phyloP scores from a whole-genome alignment of 495 filamentous ascomycete genomes.

The Neurospora africana region DNA sequence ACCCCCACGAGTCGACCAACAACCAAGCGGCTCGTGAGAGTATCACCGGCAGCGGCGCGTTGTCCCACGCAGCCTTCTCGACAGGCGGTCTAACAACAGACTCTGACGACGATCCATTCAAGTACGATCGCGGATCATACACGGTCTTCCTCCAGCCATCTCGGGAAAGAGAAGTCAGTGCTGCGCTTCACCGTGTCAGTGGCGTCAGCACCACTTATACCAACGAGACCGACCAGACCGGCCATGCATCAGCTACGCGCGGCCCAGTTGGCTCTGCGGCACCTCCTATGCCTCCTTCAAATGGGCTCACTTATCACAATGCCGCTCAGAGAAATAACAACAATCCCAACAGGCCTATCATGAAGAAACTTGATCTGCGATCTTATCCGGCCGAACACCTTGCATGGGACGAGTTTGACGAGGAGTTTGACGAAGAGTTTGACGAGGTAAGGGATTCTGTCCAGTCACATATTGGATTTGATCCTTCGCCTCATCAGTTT shows the following conservation, averaged over 20 bases:
- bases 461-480: background rate
- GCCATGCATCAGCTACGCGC: background rate
- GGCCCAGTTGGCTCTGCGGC: background rate
- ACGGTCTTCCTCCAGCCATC: slow-evolving; percentile 14
- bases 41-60: background rate
- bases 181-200: slow-evolving; percentile 12
- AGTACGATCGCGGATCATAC: slow-evolving; percentile 18
- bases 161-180: slow-evolving; percentile 21
- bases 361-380: slow-evolving; percentile 2
- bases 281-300: background rate
- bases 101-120: slow-evolving; percentile 25
- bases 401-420: slow-evolving; percentile 1
- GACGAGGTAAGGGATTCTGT: slow-evolving; percentile 12
- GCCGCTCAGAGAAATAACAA: slow-evolving; percentile 5
- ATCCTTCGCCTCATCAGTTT: background rate
- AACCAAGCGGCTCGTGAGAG: background rate
- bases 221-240: background rate
- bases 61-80: slow-evolving; percentile 4
- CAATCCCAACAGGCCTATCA: background rate
- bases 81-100: slow-evolving; percentile 9
- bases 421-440: slow-evolving; percentile 7
- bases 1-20: background rate
- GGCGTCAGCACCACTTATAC: slow-evolving; percentile 3
- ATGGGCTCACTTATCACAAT: background rate
- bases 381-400: slow-evolving; percentile 3